Base-by-base conservation (phyloP, 371 early-diverging fungal genomes). In the Mucor mucedo region DNA sequence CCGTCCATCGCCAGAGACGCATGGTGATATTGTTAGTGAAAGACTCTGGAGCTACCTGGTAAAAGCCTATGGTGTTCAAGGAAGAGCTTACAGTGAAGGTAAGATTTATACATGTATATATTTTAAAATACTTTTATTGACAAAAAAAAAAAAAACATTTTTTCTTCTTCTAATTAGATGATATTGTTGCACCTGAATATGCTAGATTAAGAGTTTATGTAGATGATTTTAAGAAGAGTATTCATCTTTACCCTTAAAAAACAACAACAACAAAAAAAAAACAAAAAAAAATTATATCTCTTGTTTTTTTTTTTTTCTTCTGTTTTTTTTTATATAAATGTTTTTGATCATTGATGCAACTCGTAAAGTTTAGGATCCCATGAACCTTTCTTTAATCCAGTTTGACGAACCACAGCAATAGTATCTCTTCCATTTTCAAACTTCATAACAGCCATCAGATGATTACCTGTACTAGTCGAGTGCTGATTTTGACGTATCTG, bases 1-100 rank as follows among this genome's bases (percentile, higher is more conserved):
- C 38, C 72, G 79, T 33, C 79, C 79, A 16, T 64, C 76, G 5
- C 79, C 79, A 38, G 79, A 79, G 47, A 79, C 79, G 42, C 76
- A 76, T 59, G 79, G 71, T n/a, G 79, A 79, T 49, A 79, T 79
- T 52, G 56, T 79, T 13, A 79, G 79, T 63, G 75, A 76, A 39
- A 70, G 64, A 9, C 69, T 79, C 14, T 79, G 76, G 76, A 49
- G 58, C 13, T 79, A 73, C 45, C 35, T 79, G 27, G 67, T 58
- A 28, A 73, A 76, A 32, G 72, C 72, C 0, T 79, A 79, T 54
- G 79, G 79, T 48, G 71, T 79, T 2, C 76, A 76, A 52, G 79
- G 79, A 49, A 73, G 60, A 48, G 66, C 79, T 8, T 79, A 68
- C 41, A 71, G 61, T 54, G 79, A 79, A 79, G 79, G 79, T 76